These are phyloP conservation scores for Alternaria infectoria DNA, from an alignment of 2,329 filamentous ascomycete genomes.

Conservation along the genomic window DNA sequence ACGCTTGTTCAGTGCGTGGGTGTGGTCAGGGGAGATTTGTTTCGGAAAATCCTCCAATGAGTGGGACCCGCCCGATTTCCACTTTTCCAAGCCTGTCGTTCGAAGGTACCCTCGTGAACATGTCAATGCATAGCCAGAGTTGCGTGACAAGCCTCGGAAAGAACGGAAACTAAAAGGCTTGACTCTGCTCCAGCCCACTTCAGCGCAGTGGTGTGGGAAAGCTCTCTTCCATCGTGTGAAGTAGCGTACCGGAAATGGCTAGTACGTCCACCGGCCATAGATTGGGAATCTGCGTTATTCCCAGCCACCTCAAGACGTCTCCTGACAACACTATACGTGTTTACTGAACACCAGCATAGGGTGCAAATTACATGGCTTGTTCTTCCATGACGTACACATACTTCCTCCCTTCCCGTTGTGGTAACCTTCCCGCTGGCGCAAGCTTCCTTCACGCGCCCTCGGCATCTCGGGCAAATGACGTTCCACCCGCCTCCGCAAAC, in stretches of 20 bases:
- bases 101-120: background rate
- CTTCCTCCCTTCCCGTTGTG: background rate
- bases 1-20: background rate
- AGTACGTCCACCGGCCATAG: background rate
- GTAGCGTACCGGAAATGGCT: background rate
- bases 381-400: background rate
- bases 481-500: conserved; percentile 2
- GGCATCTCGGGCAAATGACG: conserved; percentile 7
- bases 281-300: background rate
- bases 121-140: background rate
- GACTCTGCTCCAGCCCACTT: background rate
- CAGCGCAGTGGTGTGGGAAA: background rate
- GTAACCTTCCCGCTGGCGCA: background rate
- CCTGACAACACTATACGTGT: background rate
- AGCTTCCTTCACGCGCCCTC: background rate
- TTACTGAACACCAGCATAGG: background rate
- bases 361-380: background rate
- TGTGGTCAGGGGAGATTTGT: background rate
- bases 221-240: background rate
- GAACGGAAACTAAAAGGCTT: conserved; percentile 1
- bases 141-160: background rate
- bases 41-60: background rate
- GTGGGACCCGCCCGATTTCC: background rate
- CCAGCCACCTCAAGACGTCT: background rate
- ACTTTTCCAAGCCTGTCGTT: background rate